Evolutionary conservation across 2,329 filamentous ascomycete genomes (phyloP).

Genomic region (Fusarium sp.): DNA sequence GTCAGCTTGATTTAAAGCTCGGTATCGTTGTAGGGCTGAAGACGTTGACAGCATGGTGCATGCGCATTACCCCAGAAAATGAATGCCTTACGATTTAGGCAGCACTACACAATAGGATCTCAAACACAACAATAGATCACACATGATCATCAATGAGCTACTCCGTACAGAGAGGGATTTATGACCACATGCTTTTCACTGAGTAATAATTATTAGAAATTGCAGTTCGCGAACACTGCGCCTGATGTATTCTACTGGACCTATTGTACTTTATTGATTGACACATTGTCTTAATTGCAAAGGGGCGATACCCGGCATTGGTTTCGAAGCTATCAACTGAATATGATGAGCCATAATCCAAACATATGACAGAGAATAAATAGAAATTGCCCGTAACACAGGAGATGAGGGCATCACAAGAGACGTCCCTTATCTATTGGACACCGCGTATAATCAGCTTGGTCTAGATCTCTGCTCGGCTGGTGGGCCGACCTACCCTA

Average conservation of each 20-base stretch:
- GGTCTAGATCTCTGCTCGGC: background rate
- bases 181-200: background rate
- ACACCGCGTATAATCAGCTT: background rate
- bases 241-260: background rate
- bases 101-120: background rate
- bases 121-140: background rate
- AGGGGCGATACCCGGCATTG: too few species aligned
- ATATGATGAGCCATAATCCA: background rate
- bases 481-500: background rate
- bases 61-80: background rate
- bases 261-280: background rate
- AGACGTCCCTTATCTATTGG: background rate
- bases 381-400: background rate
- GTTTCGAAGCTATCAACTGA: background rate
- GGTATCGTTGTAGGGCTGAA: conserved; percentile 41
- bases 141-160: background rate
- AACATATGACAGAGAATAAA: background rate
- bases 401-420: background rate
- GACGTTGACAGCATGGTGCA: conserved; percentile 1
- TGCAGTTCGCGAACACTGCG: background rate
- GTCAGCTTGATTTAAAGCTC: conserved; percentile 37
- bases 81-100: background rate
- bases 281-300: too few species aligned
- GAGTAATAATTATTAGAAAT: background rate
- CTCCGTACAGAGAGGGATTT: background rate